phyloP scores from a whole-genome alignment of 495 filamentous ascomycete species.

The Tirmania nivea region DNA sequence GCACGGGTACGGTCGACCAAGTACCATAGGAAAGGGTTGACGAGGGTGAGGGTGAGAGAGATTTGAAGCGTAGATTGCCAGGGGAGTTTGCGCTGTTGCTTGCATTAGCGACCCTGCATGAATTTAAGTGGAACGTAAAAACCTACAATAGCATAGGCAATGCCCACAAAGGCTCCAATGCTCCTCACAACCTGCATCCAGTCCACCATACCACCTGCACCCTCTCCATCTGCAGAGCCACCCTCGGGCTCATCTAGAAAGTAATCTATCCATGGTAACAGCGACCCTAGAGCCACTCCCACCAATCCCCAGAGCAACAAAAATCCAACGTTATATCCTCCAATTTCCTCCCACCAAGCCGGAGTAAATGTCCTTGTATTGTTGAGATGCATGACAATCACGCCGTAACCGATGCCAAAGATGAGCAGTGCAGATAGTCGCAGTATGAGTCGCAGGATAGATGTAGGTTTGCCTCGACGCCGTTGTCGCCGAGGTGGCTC shows the following conservation, averaged over 20 bases:
- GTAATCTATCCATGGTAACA: constrained; percentile 68
- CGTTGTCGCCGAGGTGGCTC: neutral
- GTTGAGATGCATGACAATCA: constrained; percentile 66
- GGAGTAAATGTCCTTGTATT: constrained; percentile 38
- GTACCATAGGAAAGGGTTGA: constrained; percentile 90
- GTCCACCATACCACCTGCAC: constrained; percentile 28
- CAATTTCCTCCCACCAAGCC: constrained; percentile 4
- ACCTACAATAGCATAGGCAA: constrained; percentile 86
- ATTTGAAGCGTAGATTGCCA: constrained; percentile 91
- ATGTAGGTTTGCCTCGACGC: neutral
- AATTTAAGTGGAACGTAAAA: neutral
- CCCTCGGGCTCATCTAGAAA: constrained; percentile 28
- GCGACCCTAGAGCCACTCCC: constrained; percentile 51
- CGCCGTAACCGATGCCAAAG: constrained; percentile 65
- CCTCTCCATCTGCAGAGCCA: constrained; percentile 18
- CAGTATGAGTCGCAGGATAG: neutral
- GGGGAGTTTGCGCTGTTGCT: constrained; percentile 47
- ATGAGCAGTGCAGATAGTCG: constrained; percentile 37
- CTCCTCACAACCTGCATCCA: constrained; percentile 71
- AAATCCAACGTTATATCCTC: constrained; percentile 41
- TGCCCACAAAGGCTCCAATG: constrained; percentile 83
- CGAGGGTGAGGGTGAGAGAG: constrained; percentile 72
- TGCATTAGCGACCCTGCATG: neutral
- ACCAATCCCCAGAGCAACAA: constrained; percentile 59
- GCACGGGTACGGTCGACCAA: constrained; percentile 73